Evolutionary conservation across 805 yeast genomes (phyloP), one percentile per base, ranked within the genome.

Genomic region (Saturnispora saitoi): DNA sequence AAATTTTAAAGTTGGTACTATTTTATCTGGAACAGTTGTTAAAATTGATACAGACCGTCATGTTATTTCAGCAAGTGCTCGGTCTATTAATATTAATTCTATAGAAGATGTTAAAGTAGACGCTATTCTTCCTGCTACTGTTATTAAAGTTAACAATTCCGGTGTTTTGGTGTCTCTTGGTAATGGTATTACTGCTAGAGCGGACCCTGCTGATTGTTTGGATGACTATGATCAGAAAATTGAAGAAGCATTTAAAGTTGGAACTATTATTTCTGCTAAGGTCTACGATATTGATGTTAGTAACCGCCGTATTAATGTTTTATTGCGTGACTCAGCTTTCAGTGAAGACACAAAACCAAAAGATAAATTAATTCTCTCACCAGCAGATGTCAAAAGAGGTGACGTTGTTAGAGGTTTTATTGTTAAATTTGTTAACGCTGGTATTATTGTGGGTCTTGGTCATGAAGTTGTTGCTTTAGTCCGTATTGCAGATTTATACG

Each of bases 331-430:
- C 15, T 38, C 43, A 4, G 29, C 12, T 14, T 12, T 41, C 24
- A 17, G 29, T 34, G 14, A 12, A 10, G 31, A n/a, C 32, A 60
- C 63, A 5, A 64, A 65, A n/a, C 71, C 80, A 11, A 70, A 66
- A 47, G 83, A 82, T 56, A 77, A 71, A 56, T 58, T 65, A 5
- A 72, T 85, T 38, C 58, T 58, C 8, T 61, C 79, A 2, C 60
- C 71, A 36, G 62, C 70, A 4, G 90, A 85, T 54, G 60, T 89
- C 51, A 67, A 70, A 43, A 72, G 77, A 48, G 95, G 95, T 37
- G 83, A 80, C 50, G 72, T 87, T 58, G 81, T 90, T 39, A 76
- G 80, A 54, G 98, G 95, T n/a, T 83, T 82, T 55, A 77, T 91
- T 47, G 83, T 81, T 60, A 80, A 80, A 52, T 75, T 89, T 43